These are phyloP conservation scores for Rehmannia glutinosa DNA, from an alignment of 257 asterid species.

Conservation along the genomic window DNA sequence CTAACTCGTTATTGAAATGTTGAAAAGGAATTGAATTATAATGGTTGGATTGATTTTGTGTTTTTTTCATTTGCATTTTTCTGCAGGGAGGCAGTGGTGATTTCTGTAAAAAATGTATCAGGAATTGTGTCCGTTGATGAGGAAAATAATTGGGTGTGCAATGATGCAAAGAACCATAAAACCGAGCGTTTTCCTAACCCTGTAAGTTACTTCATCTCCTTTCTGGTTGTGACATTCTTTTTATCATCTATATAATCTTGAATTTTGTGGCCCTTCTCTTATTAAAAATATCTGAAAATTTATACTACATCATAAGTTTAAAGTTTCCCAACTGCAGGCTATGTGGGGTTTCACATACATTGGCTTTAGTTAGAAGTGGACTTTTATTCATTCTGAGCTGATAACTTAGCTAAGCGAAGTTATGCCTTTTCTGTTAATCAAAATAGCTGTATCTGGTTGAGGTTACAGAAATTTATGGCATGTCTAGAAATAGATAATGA, in stretches of 20 bases:
- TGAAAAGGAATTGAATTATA: neutral
- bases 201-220: slow-evolving; percentile 31
- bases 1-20: neutral
- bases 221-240: neutral
- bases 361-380: neutral
- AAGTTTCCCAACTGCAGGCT: neutral
- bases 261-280: neutral
- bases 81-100: slow-evolving; percentile 65
- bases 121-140: slow-evolving; percentile 50
- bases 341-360: neutral
- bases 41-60: neutral
- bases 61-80: neutral
- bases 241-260: neutral
- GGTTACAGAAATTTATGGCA: too few relatives aligned
- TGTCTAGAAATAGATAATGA: too few relatives aligned
- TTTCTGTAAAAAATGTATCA: slow-evolving; percentile 52
- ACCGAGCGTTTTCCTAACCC: slow-evolving; percentile 49
- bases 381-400: neutral
- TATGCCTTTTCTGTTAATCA: neutral
- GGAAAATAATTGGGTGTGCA: slow-evolving; percentile 63
- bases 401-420: neutral
- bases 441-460: too few relatives aligned
- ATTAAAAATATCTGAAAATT: neutral
- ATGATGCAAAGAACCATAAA: slow-evolving; percentile 30
- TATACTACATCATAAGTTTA: neutral